Evolutionary conservation across 352 stramenopile genomes (phyloP).

Genomic region (Aphanomyces invadans): DNA sequence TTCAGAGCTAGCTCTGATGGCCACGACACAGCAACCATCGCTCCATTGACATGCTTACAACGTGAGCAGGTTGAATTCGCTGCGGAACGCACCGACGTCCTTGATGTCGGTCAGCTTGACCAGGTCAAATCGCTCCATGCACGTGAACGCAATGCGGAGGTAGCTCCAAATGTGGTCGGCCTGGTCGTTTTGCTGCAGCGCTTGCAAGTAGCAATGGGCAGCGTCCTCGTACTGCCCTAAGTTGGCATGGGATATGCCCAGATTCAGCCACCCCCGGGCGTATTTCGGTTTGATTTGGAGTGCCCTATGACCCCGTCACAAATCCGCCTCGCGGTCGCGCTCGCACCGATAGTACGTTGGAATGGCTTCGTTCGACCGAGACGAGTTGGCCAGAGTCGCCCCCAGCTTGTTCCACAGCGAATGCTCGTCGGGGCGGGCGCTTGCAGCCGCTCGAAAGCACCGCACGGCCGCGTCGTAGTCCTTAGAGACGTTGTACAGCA

Average conservation of each 20-base stretch:
- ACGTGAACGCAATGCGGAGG: conserved; percentile 96
- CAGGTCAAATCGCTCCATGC: conserved; percentile 95
- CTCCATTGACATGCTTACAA: no score
- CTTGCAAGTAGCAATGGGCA: conserved; percentile 95
- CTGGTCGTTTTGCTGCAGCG: conserved; percentile 91
- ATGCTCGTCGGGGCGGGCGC: conserved; percentile 87
- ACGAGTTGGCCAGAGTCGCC: conserved; percentile 94
- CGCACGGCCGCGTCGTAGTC: conserved; percentile 91
- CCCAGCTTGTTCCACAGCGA: conserved; percentile 98
- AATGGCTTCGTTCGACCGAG: conserved; percentile 88
- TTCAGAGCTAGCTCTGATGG: no score
- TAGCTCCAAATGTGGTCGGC: conserved; percentile 98
- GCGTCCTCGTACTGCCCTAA: conserved; percentile 92
- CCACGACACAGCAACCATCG: no score
- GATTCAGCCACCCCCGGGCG: conserved; percentile 95
- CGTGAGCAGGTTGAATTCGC: conserved; percentile 81
- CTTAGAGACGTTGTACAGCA: conserved; percentile 96
- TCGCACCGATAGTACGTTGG: conserved; percentile 83
- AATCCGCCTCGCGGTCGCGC: background rate
- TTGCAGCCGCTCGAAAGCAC: conserved; percentile 82
- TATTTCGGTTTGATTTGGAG: conserved; percentile 96
- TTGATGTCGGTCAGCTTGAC: conserved; percentile 86
- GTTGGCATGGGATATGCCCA: conserved; percentile 96
- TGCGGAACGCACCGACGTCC: conserved; percentile 67
- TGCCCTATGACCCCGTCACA: conserved; percentile 41